phyloP scores from a whole-genome alignment of 1,139 yeast genomes.

The Arxiozyma slooffiae region DNA sequence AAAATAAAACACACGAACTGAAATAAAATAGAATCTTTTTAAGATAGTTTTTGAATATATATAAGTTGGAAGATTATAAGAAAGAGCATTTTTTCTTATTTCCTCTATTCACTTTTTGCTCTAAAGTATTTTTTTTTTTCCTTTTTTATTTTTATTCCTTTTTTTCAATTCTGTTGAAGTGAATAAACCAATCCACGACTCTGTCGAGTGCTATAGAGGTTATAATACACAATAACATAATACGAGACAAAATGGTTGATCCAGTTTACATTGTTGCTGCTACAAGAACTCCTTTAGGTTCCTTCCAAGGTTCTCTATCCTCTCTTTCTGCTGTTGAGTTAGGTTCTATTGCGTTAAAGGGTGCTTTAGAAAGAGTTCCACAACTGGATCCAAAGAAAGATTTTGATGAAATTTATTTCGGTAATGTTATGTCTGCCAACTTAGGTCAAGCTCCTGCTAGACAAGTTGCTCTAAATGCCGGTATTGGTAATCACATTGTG shows the following conservation, averaged over 20 bases:
- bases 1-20: too few relatives aligned
- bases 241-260: constrained; percentile 25
- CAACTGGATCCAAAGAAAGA: constrained; percentile 57
- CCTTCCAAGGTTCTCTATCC: constrained; percentile 76
- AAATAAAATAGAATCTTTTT: too few relatives aligned
- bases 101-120: too few relatives aligned
- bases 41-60: too few relatives aligned
- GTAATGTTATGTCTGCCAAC: constrained; percentile 87
- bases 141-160: too few relatives aligned
- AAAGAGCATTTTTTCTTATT: too few relatives aligned
- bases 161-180: too few relatives aligned
- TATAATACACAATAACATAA: neutral
- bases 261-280: constrained; percentile 80
- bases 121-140: too few relatives aligned
- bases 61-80: too few relatives aligned
- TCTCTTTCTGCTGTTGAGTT: constrained; percentile 71
- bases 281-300: constrained; percentile 92
- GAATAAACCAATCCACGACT: constrained; percentile 10
- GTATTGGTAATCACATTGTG: constrained; percentile 64
- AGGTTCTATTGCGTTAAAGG: constrained; percentile 85
- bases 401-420: constrained; percentile 86
- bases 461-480: constrained; percentile 90
- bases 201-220: neutral
- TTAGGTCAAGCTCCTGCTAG: constrained; percentile 97
- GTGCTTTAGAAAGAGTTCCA: constrained; percentile 78